Evolutionary conservation across 345 rosid species (phyloP).

Genomic region (Microthlaspi erraticum): DNA sequence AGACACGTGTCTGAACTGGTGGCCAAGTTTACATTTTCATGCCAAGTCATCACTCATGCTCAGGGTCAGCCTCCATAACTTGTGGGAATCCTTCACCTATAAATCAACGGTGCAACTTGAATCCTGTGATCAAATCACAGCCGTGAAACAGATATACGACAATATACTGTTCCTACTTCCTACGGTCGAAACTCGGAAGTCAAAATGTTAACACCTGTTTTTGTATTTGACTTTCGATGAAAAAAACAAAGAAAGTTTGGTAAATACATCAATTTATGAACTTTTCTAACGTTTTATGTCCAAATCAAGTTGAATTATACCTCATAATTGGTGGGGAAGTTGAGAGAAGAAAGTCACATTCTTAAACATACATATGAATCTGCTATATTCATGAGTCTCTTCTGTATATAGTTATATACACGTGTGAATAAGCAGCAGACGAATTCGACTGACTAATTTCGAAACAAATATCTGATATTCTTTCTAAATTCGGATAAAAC

Average conservation of each 20-base stretch:
- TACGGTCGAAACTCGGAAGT: background rate
- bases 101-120: background rate
- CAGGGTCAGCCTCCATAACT: conserved; percentile 37
- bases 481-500: background rate
- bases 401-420: background rate
- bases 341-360: background rate
- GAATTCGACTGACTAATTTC: background rate
- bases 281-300: conserved; percentile 8
- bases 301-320: conserved; percentile 25
- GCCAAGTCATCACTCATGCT: conserved; percentile 31
- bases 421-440: conserved; percentile 9
- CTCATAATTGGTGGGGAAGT: conserved; percentile 1
- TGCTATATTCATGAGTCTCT: background rate
- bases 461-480: background rate
- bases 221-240: conserved; percentile 30
- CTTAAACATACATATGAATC: background rate
- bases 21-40: conserved; percentile 10
- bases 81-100: conserved; percentile 30
- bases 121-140: background rate
- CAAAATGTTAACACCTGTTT: conserved; percentile 18
- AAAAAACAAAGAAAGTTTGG: background rate
- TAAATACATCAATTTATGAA: conserved; percentile 3
- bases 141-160: conserved; percentile 20
- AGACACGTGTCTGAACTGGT: conserved; percentile 17
- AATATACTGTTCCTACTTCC: conserved; percentile 25